phyloP scores from a whole-genome alignment of 2,329 filamentous ascomycete species.

The Lachnellula hyalina region DNA sequence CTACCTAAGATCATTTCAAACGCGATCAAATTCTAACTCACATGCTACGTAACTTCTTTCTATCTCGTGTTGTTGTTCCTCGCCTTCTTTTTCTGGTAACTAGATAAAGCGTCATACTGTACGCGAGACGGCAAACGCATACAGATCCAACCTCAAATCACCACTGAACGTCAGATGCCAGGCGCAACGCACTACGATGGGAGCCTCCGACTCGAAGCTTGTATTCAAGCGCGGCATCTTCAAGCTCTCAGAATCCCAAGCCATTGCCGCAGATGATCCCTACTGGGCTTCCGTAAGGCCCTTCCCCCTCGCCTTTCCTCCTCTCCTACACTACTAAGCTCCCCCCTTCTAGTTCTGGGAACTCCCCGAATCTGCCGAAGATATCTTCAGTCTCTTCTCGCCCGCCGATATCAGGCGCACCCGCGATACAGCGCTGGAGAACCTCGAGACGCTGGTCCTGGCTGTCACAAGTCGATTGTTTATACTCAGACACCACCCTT shows the following conservation, averaged over 20 bases:
- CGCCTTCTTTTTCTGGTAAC: neutral
- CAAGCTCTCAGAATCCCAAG: constrained; percentile 82
- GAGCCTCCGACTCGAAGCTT: constrained; percentile 96
- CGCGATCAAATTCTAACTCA: neutral
- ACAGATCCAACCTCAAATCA: neutral
- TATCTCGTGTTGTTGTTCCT: neutral
- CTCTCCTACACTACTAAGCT: constrained; percentile 5
- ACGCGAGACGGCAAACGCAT: neutral
- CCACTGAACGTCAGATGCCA: constrained; percentile 21
- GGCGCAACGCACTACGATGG: constrained; percentile 54
- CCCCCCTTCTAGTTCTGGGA: constrained; percentile 74
- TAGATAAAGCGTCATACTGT: neutral
- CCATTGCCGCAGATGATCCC: constrained; percentile 79
- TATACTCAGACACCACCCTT: constrained; percentile 78
- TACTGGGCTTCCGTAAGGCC: constrained; percentile 85
- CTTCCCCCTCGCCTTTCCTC: constrained; percentile 1
- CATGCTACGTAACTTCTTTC: neutral
- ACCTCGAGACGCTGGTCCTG: constrained; percentile 82
- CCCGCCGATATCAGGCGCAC: constrained; percentile 83
- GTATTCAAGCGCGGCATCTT: constrained; percentile 99
- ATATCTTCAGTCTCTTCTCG: constrained; percentile 94
- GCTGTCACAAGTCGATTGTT: constrained; percentile 79
- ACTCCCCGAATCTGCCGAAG: constrained; percentile 88
- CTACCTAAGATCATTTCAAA: neutral
- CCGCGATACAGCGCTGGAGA: constrained; percentile 76